Base-by-base conservation (phyloP, 1,139 yeast genomes). In the Candida sanyaensis region DNA sequence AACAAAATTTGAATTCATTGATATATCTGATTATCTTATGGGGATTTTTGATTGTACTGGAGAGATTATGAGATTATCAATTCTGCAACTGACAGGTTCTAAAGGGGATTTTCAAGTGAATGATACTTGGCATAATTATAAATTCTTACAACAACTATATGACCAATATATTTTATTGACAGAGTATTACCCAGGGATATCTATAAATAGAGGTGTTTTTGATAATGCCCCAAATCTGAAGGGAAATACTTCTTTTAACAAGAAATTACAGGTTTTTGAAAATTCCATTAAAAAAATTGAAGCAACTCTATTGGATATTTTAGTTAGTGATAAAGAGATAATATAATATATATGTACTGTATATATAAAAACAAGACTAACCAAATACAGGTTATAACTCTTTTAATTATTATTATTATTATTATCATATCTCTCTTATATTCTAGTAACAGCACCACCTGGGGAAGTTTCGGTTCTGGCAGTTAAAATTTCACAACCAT, bases 401-500 rank as follows among this genome's bases (percentile, higher is more conserved):
- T 2, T 17, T 17, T 17, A 17, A 17, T 17, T 17, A 17, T 17
- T 17, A 17, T 17, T 17, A 17, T 17, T 2, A 17, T 17, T 17
- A 17, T 17, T 17, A 17, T 17, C 3, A 17, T 17, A 17, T 23
- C 17, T 42, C 29, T 30, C 11, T 37, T 48, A 44, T 41, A 79
- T 73, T 69, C 96, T 77, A 37, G 82, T 71, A 46, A 88, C 68
- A 12, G 97, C 80, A 1, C 98, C 98, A 46, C 98, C 98, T 3
- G 98, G 97, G 43, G 93, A 84, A 50, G 73, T 73, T 56, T 83
- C 84, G 47, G 75, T 77, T 65, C 98, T 81, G 0, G 91, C 96
- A 31, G 96, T 87, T 60, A 95, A 78, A 9, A 93, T 86, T 68
- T 95, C 99, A 38, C 86, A 90, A 12, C 99, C 99, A 46, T 84